Conservation (phyloP, 2,329 filamentous ascomycete genomes). For the Stemphylium lycopersici region DNA sequence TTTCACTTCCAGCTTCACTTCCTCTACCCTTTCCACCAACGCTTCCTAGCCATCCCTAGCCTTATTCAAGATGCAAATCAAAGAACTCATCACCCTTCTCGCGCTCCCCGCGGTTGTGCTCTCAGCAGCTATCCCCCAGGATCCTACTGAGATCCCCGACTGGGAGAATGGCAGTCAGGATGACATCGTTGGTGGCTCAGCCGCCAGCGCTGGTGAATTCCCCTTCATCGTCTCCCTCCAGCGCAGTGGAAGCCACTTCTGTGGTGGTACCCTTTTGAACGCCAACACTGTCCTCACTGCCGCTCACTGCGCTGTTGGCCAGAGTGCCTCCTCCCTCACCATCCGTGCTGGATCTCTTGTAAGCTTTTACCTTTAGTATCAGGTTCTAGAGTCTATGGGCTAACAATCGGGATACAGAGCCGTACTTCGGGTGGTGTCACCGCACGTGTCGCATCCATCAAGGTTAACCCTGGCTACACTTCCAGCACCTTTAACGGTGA, state of each 20-base stretch:
- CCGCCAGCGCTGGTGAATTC: slow-evolving; percentile 32
- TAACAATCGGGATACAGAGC: slow-evolving; percentile 9
- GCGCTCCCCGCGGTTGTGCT: slow-evolving; percentile 26
- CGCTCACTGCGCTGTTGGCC: slow-evolving; percentile 33
- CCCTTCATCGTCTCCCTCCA: slow-evolving; percentile 38
- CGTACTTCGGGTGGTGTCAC: slow-evolving; percentile 28
- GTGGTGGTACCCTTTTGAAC: slow-evolving; percentile 36
- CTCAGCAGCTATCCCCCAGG: slow-evolving; percentile 32
- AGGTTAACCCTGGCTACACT: slow-evolving; percentile 27
- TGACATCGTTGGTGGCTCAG: slow-evolving; percentile 32
- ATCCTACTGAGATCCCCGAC: slow-evolving; percentile 12
- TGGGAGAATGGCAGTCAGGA: background rate
- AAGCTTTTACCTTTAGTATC: background rate
- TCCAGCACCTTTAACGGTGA: slow-evolving; percentile 24
- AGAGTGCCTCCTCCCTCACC: slow-evolving; percentile 9
- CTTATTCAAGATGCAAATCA: slow-evolving; percentile 28
- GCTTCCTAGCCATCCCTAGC: slow-evolving; percentile 6
- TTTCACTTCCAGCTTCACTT: too few species aligned
- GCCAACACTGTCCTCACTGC: slow-evolving; percentile 38
- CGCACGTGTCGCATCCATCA: slow-evolving; percentile 26
- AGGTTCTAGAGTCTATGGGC: background rate
- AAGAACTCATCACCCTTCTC: slow-evolving; percentile 23
- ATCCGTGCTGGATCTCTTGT: slow-evolving; percentile 33
- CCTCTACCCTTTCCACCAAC: slow-evolving; percentile 15
- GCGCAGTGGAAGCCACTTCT: slow-evolving; percentile 29